Percentiles rank a stretch among this genome's conserved stretches.
These are phyloP conservation scores for Lipomyces starkeyi DNA, from an alignment of 805 yeast species.

Conservation along the genomic window DNA sequence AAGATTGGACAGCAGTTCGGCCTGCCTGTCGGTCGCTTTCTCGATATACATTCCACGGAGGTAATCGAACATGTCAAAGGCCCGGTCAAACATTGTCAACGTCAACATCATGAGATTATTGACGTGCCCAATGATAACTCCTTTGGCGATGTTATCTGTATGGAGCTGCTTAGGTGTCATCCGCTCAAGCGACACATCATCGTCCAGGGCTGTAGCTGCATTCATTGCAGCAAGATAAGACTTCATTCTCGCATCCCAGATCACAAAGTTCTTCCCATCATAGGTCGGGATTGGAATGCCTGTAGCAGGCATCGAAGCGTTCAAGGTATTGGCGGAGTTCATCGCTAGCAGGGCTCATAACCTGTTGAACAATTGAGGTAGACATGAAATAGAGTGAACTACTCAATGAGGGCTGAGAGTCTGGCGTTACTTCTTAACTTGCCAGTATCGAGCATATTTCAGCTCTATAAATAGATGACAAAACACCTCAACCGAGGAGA, in stretches of 20 bases:
- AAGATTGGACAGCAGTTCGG: no score
- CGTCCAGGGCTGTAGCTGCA: background rate
- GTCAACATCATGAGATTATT: background rate
- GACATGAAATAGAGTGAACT: no score
- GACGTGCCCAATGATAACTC: background rate
- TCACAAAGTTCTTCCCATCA: background rate
- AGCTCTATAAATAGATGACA: no score
- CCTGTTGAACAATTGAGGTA: no score
- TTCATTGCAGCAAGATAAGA: background rate
- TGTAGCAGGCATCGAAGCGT: background rate
- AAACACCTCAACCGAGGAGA: no score
- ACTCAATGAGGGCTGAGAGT: no score
- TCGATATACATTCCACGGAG: background rate
- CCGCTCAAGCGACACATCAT: no score
- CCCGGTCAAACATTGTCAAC: background rate
- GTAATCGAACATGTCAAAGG: background rate
- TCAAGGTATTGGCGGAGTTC: no score
- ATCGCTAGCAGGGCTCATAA: no score
- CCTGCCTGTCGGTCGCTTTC: background rate
- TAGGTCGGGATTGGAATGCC: background rate
- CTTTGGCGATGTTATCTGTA: background rate
- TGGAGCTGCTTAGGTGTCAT: no score
- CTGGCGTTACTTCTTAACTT: no score
- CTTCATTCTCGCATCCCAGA: background rate
- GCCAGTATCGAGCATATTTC: no score